Base-by-base conservation (phyloP, 495 filamentous ascomycete species). In the Aspergillus ostianus region DNA sequence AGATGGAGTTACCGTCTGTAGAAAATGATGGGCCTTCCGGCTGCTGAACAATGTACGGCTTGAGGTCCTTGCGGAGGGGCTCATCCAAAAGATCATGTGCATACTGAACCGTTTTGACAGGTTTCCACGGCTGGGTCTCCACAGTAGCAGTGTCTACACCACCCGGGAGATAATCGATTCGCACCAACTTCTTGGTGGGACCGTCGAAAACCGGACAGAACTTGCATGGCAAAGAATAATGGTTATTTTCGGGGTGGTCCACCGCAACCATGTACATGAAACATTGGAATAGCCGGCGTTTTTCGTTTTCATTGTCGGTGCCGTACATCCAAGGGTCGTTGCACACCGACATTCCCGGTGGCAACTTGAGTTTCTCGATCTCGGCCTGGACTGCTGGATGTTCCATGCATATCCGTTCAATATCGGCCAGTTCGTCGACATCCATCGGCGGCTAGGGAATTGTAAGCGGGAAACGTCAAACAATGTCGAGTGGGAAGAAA, bases 171-270 rank as follows among this genome's bases (percentile, higher is more conserved):
- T 78, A 76, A 60, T 81, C 80, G 66, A 82, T 81, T 13, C 80
- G 77, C 32, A 81, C 79, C 18, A 95, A 80, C 59, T 86, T 83
- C 67, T 82, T 80, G 0, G 84, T 87, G 17, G 78, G 76, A 3
- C 84, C 82, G 61, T 86, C 85, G 36, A 95, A 78, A 12, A 93
- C 89, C 0, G 91, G 90, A 6, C 87, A 91, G 62, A 94, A 88
- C 21, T 87, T 83, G 54, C 92, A 80, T 0, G 91, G 91, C 36
- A 91, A 79, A 0, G 91, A 86, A 68, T 95, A 95, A 64, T 93
- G 88, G 66, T 92, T 93, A 57, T 78, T 73, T 58, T 78, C 69
- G 4, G 74, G 73, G 50, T 78, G 74, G 29, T 77, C 73, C 9
- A 73, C 70, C 7, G 64, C 68, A 3, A 78, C 63, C 48, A 79